A percentile compares a stretch with the other conserved stretches of the same genome.
Conservation (phyloP, 2,329 filamentous ascomycete species). For the Penicillium sclerotiorum region DNA sequence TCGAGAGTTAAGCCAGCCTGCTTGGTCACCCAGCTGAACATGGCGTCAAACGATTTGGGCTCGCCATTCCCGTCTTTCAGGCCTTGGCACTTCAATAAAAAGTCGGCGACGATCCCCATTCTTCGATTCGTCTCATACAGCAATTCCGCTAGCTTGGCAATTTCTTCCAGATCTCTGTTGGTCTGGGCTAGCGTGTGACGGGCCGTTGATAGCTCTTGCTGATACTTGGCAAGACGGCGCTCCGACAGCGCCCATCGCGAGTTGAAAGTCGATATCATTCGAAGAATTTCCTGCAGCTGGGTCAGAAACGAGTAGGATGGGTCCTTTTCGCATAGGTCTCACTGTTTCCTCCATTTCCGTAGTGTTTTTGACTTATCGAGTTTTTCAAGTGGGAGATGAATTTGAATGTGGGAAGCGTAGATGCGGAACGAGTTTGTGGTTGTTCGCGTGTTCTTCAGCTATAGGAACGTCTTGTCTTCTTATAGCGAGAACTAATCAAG, state of each 20-base stretch:
- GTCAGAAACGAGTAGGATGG: too few relatives aligned
- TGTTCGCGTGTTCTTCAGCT: too few relatives aligned
- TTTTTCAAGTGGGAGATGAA: too few relatives aligned
- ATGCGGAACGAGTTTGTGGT: too few relatives aligned
- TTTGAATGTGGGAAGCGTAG: too few relatives aligned
- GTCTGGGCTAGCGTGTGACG: slow-evolving; percentile 1
- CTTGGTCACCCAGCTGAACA: slow-evolving; percentile 1
- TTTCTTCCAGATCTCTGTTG: slow-evolving; percentile 6
- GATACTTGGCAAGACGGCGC: slow-evolving; percentile 1
- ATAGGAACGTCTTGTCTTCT: too few relatives aligned
- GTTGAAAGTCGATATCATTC: slow-evolving; percentile 7
- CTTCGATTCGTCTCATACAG: slow-evolving; percentile 9
- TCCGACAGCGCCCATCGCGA: slow-evolving; percentile 1
- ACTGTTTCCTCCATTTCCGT: too few relatives aligned
- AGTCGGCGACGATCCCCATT: slow-evolving; percentile 4
- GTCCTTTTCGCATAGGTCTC: too few relatives aligned
- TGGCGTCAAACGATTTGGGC: slow-evolving; percentile 6
- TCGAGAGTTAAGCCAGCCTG: not conserved
- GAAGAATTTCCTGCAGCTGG: slow-evolving; percentile 7
- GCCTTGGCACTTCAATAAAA: slow-evolving; percentile 7
- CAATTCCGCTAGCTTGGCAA: slow-evolving; percentile 5
- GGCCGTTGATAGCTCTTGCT: slow-evolving; percentile 6
- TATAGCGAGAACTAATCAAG: too few relatives aligned
- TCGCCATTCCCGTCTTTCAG: not conserved
- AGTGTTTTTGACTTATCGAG: too few relatives aligned